Evolutionary conservation across 768 basidiomycete genomes (phyloP).

Genomic region (Gymnopilus junonius): DNA sequence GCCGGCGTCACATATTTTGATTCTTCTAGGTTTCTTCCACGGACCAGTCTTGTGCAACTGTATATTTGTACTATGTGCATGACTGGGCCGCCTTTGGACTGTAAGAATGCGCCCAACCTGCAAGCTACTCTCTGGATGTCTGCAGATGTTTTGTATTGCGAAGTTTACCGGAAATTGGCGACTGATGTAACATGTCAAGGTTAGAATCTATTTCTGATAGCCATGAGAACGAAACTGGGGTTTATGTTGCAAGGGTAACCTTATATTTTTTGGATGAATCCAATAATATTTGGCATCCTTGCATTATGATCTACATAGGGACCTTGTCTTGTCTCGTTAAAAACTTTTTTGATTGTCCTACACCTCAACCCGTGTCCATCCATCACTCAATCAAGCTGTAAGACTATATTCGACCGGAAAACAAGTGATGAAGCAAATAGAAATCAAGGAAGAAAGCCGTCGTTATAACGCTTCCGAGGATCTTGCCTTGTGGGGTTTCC

Average conservation of each 20-base stretch:
- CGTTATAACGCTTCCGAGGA: neutral
- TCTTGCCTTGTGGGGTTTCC: neutral
- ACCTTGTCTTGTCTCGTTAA: neutral
- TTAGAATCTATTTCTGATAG: neutral
- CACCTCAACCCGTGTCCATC: no score
- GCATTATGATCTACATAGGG: neutral
- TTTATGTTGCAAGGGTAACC: neutral
- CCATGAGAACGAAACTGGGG: neutral
- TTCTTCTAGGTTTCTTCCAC: neutral
- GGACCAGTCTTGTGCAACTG: no score
- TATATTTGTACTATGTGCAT: no score
- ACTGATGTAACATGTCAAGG: neutral
- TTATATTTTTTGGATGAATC: neutral
- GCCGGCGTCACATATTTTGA: neutral
- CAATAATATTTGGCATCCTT: neutral
- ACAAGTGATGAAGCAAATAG: no score
- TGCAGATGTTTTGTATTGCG: neutral
- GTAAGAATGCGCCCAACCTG: no score
- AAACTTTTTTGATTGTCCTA: neutral
- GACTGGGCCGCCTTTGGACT: no score
- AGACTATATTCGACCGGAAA: no score
- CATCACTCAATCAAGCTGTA: no score
- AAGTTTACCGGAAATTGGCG: neutral
- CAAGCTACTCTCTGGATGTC: neutral
- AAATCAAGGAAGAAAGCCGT: no score